These are phyloP conservation scores for Diaporthe ilicicola DNA, from an alignment of 2,329 filamentous ascomycete genomes.

Conservation along the genomic window DNA sequence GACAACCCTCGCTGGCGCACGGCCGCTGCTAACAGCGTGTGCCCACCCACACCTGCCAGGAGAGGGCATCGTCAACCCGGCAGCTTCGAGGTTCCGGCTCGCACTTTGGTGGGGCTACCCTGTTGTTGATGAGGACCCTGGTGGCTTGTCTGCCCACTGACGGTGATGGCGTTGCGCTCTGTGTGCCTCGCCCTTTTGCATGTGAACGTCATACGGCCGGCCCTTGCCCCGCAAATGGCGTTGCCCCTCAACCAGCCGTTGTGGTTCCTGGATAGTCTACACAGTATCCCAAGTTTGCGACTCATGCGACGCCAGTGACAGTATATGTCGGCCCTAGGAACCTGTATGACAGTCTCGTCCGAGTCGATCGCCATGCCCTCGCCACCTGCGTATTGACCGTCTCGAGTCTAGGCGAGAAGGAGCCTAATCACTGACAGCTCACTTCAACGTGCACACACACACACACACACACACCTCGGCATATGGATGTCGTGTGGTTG, in stretches of 20 bases:
- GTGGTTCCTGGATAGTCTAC: neutral
- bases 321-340: neutral
- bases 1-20: conserved; percentile 23
- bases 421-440: neutral
- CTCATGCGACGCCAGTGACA: neutral
- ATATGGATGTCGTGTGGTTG: conserved; percentile 16
- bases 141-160: neutral
- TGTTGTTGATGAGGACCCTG: neutral
- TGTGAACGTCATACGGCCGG: conserved; percentile 1
- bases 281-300: neutral
- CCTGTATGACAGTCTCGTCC: neutral
- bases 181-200: neutral
- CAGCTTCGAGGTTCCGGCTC: neutral
- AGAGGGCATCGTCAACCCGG: neutral
- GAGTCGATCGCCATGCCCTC: neutral
- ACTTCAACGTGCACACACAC: neutral
- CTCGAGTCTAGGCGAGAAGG: neutral
- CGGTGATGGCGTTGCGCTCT: neutral
- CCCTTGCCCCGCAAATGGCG: neutral
- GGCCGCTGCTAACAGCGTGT: neutral
- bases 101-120: conserved; percentile 7
- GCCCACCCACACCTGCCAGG: neutral
- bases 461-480: neutral
- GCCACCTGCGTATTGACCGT: neutral
- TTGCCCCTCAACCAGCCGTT: conserved; percentile 5